Percentiles rank a stretch among this genome's conserved stretches.
phyloP scores from a whole-genome alignment of 768 basidiomycete species.

The Lentinula detonsa region DNA sequence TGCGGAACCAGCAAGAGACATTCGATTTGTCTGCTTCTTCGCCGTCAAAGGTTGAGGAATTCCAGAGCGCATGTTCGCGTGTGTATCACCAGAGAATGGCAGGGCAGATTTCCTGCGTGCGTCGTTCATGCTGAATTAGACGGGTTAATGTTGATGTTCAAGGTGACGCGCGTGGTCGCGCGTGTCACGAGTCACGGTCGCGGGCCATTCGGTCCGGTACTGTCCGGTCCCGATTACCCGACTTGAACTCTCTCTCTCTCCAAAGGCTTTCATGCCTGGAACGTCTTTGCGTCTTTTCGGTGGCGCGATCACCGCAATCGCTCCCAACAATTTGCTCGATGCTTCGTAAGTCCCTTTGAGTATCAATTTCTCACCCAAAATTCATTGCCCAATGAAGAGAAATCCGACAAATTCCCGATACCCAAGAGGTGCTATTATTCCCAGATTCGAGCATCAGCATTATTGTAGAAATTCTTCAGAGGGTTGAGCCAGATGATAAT shows the following conservation, averaged over 20 bases:
- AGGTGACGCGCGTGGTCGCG: conserved; percentile 1
- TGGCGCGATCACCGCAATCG: conserved; percentile 66
- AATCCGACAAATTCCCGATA: conserved; percentile 85
- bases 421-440: conserved; percentile 88
- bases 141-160: neutral
- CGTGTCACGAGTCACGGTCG: too few species aligned
- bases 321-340: conserved; percentile 63
- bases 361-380: neutral
- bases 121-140: conserved; percentile 31
- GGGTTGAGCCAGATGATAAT: conserved; percentile 52
- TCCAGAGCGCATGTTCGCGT: conserved; percentile 50
- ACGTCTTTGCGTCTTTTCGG: conserved; percentile 65
- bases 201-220: neutral
- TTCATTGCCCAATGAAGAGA: conserved; percentile 22
- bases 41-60: conserved; percentile 71
- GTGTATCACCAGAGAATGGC: conserved; percentile 44
- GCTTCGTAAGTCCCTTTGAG: conserved; percentile 62
- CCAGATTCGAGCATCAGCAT: conserved; percentile 64
- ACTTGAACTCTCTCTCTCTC: neutral
- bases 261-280: conserved; percentile 4
- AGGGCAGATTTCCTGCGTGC: conserved; percentile 51
- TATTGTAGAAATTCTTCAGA: conserved; percentile 78
- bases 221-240: neutral
- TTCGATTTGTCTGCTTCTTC: conserved; percentile 56
- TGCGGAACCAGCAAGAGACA: conserved; percentile 78